Base-by-base conservation (phyloP, 164 flowering plant genomes). In the Tetracentron sinense region DNA sequence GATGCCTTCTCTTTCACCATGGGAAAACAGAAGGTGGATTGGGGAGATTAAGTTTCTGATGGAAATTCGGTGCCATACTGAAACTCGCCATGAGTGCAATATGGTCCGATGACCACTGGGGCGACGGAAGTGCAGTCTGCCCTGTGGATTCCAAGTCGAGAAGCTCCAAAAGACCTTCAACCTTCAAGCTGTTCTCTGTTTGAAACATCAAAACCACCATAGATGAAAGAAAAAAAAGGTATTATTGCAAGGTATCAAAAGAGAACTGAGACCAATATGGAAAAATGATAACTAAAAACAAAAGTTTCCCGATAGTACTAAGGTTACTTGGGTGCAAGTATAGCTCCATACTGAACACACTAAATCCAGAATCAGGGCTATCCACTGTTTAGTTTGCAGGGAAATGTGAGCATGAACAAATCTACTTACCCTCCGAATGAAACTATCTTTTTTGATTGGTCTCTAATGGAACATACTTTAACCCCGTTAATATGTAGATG, bases 81-180 rank as follows among this genome's bases (percentile, higher is more conserved):
- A 82, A 82, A 0, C 60, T 55, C n/a, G 75, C 82, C 80, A 78
- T 71, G 63, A 78, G 79, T 7, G 82, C 83, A 61, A 82, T 65
- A 60, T 78, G 84, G 57, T 82, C 82, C 26, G 86, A 83, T 60
- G 86, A 67, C 78, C 80, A 83, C 20, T 47, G 16, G 17, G 78
- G 74, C 4, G 82, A 83, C 19, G 82, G 86, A 58, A 83, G 76
- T 33, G 69, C 79, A 1, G 44, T 58, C 7, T 58, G 1, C 16
- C 42, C 19, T 60, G 60, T 21, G 64, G 35, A 46, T 27, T 62
- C 35, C 50, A 2, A 0, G 51, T 74, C 69, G 0, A 70, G 72
- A 67, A 77, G 79, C 67, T 80, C 82, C 72, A 80, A 50, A 7
- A 83, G 62, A 50, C 76, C 69, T 56, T 73, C 71, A 44, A 77